Conservation (phyloP, 2,329 filamentous ascomycete genomes). For the Penicillium sp. region DNA sequence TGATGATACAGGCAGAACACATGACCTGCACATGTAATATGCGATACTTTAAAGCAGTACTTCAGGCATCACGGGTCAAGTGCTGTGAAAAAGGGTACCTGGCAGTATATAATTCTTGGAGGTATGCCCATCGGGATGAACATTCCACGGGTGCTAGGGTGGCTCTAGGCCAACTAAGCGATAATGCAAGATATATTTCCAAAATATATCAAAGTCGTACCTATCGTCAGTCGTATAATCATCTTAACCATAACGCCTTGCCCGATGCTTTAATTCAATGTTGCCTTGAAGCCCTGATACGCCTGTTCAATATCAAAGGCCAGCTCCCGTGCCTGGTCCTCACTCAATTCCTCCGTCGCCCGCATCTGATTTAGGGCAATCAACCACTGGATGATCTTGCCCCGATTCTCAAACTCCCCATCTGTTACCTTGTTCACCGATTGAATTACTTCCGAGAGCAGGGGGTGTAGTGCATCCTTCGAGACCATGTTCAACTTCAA, state of each 20-base stretch:
- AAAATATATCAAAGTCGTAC: slow-evolving; percentile 3
- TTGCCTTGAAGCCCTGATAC: slow-evolving; percentile 89
- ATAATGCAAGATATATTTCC: neutral
- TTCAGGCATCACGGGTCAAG: too few relatives aligned
- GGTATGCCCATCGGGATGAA: too few relatives aligned
- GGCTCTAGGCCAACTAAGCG: neutral
- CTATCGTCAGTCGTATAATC: slow-evolving; percentile 11
- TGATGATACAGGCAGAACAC: neutral
- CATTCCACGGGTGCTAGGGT: too few relatives aligned
- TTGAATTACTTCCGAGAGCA: slow-evolving; percentile 93
- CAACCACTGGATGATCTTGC: slow-evolving; percentile 98
- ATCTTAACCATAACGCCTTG: slow-evolving; percentile 16
- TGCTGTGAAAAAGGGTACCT: too few relatives aligned
- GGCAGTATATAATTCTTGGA: too few relatives aligned
- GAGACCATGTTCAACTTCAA: slow-evolving; percentile 87
- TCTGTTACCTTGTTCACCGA: slow-evolving; percentile 97
- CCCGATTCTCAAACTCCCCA: slow-evolving; percentile 88
- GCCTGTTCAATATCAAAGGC: slow-evolving; percentile 92
- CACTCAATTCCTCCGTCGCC: slow-evolving; percentile 83
- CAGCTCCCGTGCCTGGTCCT: slow-evolving; percentile 83
- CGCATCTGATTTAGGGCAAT: slow-evolving; percentile 98
- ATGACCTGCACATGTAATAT: neutral
- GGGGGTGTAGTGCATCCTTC: slow-evolving; percentile 93
- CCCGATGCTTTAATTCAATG: slow-evolving; percentile 54
- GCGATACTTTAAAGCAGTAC: too few relatives aligned